These are phyloP conservation scores for Ilyonectria destructans DNA, from an alignment of 2,329 filamentous ascomycete species.

Conservation along the genomic window DNA sequence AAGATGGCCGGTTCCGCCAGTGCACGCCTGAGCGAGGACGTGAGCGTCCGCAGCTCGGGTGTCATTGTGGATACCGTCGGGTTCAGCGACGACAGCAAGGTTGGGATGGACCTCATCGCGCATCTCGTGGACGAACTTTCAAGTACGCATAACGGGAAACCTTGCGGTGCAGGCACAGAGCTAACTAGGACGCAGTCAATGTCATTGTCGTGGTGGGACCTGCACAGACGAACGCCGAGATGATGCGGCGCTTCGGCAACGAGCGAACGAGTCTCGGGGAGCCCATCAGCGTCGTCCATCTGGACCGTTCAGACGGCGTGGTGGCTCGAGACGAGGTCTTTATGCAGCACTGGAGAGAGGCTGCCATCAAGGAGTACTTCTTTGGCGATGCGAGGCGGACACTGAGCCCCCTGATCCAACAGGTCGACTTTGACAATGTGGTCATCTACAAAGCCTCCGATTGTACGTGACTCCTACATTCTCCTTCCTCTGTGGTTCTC, in stretches of 20 bases:
- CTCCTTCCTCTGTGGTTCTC: neutral
- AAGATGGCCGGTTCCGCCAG: slow-evolving; percentile 85
- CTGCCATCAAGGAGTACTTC: slow-evolving; percentile 92
- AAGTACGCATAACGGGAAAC: slow-evolving; percentile 50
- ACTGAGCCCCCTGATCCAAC: slow-evolving; percentile 89
- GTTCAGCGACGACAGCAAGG: slow-evolving; percentile 75
- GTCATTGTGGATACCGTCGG: slow-evolving; percentile 90
- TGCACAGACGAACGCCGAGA: slow-evolving; percentile 81
- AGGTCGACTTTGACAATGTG: slow-evolving; percentile 83
- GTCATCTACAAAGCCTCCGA: slow-evolving; percentile 81
- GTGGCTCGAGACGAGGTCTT: slow-evolving; percentile 83
- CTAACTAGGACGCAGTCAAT: slow-evolving; percentile 77
- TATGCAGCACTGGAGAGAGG: slow-evolving; percentile 81
- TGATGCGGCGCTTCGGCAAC: slow-evolving; percentile 78
- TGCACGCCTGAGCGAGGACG: slow-evolving; percentile 83
- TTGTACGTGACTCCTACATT: slow-evolving; percentile 58
- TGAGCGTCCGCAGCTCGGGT: slow-evolving; percentile 79
- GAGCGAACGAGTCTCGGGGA: slow-evolving; percentile 75
- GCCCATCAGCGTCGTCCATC: slow-evolving; percentile 80
- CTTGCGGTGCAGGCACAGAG: neutral
- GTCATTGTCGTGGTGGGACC: slow-evolving; percentile 88
- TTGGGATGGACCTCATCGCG: slow-evolving; percentile 82
- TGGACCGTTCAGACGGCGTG: slow-evolving; percentile 90
- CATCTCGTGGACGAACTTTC: slow-evolving; percentile 79
- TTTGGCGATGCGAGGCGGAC: slow-evolving; percentile 86